These are phyloP conservation scores for Solanum paucissectum DNA, from an alignment of 257 asterid genomes.

Conservation along the genomic window DNA sequence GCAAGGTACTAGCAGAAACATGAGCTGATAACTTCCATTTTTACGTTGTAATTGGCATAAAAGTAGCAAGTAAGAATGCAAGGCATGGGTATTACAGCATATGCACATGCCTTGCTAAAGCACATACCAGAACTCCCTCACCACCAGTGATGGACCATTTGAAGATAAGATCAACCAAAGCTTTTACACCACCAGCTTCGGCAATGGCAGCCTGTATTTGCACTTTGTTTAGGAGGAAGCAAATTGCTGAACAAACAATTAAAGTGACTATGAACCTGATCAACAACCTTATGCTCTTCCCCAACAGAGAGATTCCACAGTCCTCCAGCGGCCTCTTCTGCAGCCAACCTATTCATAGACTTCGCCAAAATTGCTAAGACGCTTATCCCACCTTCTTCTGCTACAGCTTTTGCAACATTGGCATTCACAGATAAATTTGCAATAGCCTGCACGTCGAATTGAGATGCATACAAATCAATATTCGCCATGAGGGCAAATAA, in stretches of 20 bases:
- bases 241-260: neutral
- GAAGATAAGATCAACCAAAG: conserved; percentile 68
- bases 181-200: conserved; percentile 76
- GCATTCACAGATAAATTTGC: conserved; percentile 69
- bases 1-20: neutral
- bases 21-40: neutral
- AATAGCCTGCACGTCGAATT: conserved; percentile 42
- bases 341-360: conserved; percentile 68
- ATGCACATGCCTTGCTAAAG: neutral
- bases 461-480: conserved; percentile 4
- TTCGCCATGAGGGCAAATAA: neutral
- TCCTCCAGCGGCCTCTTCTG: conserved; percentile 92
- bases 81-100: neutral
- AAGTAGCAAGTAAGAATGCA: neutral
- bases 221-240: neutral
- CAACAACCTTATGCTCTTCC: conserved; percentile 70
- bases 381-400: conserved; percentile 77
- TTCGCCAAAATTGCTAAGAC: conserved; percentile 54
- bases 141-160: conserved; percentile 68
- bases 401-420: conserved; percentile 84
- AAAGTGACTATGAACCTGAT: neutral
- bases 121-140: conserved; percentile 72
- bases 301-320: conserved; percentile 87
- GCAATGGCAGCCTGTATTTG: conserved; percentile 64
- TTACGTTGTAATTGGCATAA: neutral